These are phyloP conservation scores for Quillaja saponaria DNA, from an alignment of 306 rosid species.

Conservation along the genomic window DNA sequence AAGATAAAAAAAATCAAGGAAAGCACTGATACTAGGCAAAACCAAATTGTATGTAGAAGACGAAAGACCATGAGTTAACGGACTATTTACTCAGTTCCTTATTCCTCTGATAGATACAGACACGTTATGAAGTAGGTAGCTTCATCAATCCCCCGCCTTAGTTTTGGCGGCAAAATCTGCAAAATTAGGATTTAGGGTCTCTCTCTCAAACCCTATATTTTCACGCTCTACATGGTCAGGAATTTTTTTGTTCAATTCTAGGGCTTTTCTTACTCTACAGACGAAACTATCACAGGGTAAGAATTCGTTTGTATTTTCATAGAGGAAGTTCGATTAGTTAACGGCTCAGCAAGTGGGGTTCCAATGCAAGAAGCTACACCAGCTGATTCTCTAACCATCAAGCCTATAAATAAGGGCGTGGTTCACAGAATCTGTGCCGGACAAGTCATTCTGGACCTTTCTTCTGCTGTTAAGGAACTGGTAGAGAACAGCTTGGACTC, in stretches of 20 bases:
- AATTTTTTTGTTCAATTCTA: not conserved
- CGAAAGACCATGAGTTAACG: too few relatives aligned
- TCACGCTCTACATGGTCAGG: not conserved
- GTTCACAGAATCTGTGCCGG: slow-evolving; percentile 89
- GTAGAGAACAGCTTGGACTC: slow-evolving; percentile 98
- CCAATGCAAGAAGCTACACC: slow-evolving; percentile 43
- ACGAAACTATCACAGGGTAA: too few relatives aligned
- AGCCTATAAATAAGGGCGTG: slow-evolving; percentile 64
- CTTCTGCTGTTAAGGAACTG: slow-evolving; percentile 94
- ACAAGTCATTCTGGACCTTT: slow-evolving; percentile 88
- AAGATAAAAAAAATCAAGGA: too few relatives aligned
- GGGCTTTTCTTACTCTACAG: not conserved
- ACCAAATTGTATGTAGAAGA: too few relatives aligned
- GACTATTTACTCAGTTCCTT: too few relatives aligned
- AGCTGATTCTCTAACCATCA: slow-evolving; percentile 49
- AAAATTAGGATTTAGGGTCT: slow-evolving; percentile 30
- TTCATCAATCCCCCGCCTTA: slow-evolving; percentile 33
- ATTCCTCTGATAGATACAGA: too few relatives aligned
- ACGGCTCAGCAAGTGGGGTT: slow-evolving; percentile 20
- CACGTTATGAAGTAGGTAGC: not conserved
- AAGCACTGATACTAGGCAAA: too few relatives aligned
- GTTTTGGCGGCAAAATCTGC: slow-evolving; percentile 64
- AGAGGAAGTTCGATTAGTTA: not conserved
- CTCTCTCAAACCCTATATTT: not conserved
- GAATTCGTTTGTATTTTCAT: too few relatives aligned